Evolutionary conservation across 2,329 filamentous ascomycete genomes (phyloP), one percentile per base, ranked within the genome.

Genomic region (Shiraia sp.): DNA sequence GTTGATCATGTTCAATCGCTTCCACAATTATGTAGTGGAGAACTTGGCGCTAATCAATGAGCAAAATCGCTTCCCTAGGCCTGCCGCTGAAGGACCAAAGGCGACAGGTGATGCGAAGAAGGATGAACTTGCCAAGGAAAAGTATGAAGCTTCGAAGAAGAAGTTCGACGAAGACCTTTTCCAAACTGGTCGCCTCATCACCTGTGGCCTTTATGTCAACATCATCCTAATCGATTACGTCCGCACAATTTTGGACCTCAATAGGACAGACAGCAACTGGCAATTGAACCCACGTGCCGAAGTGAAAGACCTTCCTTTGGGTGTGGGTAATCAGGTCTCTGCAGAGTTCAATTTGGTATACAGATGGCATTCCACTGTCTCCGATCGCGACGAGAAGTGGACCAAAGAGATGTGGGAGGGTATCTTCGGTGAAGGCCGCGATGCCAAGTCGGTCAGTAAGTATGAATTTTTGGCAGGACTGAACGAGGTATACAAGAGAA

Each of bases 291-390:
- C 88, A 1, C 79, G 89, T 16, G 79, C 81, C 10, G 81, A 87
- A 53, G 86, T 85, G 68, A 75, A 76, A 23, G 68, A 78, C 2
- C 79, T 86, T 0, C 82, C 87, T 31, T 78, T 83, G 16, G 90
- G 88, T 29, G 81, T 87, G 0, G 90, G 90, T 36, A 95, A 93
- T 59, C 83, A 87, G 51, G 88, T 92, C 4, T 92, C 88, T 0
- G 88, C 87, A 3, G 90, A 95, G 72, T 95, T 95, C 76, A 95
- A 93, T 62, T 77, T 95, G 8, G 86, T 87, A 53, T 95, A 95
- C 67, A 79, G 89, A 50, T 95, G 89, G 88, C 89, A 95, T 72
- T 89, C 88, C 3, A 84, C 86, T 54, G 87, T 93, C 55, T 80
- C 79, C 26, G 79, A 82, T 43, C 83, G 81, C 49, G 90, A 95